Base-by-base conservation (phyloP, 1,139 yeast genomes). In the Suhomyces anneliseae region DNA sequence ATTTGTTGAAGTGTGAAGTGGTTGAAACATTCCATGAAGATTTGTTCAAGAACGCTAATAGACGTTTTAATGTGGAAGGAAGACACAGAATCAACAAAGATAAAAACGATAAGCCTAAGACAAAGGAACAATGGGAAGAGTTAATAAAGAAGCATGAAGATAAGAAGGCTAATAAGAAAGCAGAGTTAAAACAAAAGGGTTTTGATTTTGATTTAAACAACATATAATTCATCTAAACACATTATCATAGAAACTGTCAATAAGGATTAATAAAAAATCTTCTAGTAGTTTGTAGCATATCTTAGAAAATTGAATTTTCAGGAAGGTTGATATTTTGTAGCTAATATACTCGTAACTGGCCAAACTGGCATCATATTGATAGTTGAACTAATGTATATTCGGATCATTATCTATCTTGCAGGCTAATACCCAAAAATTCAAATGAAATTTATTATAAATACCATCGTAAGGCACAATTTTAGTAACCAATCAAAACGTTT, bases 1-100 rank as follows among this genome's bases (percentile, higher is more conserved):
- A 92, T 66, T 80, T 92, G 55, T 62, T 78, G 81, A 64, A 85
- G 81, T 74, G 95, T 81, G 59, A 79, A 75, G 62, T 72, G 74
- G 54, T 76, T 78, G 68, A 76, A 68, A 53, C 68, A 60, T 49
- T 78, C 64, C 59, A 69, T 73, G 55, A 56, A 42, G 76, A 78
- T 43, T 63, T 81, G 53, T 81, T 80, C 65, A 74, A 72, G 48
- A 85, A 86, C 40, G 73, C 85, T 26, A 78, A 73, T 60, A 67
- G 62, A 43, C 79, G 74, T 55, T 86, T 75, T 69, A 82, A 76
- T 61, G 74, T 77, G n/a, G 73, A 85, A 43, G 89, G 89, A 40
- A 79, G 87, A 84, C 68, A 70, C 46, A 78, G 76, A 58, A 76
- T 85, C 42, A 74, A 82, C 47, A 78, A 76, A 56, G 68, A 71